These are phyloP conservation scores for Thermoascus crustaceus DNA, from an alignment of 2,329 filamentous ascomycete genomes.

Conservation along the genomic window DNA sequence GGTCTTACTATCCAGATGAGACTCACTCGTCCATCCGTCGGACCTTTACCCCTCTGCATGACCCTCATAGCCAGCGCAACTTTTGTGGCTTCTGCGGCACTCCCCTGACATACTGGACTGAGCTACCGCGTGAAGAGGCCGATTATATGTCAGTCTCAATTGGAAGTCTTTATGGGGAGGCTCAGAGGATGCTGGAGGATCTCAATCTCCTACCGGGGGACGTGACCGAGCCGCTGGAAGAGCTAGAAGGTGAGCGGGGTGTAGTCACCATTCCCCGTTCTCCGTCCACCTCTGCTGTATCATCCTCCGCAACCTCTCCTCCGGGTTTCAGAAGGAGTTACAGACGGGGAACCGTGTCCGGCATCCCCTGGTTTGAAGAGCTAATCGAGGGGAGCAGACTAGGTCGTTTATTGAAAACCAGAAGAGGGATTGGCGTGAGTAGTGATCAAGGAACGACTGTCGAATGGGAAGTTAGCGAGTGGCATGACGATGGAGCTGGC, in stretches of 20 bases:
- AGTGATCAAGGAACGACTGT: constrained; percentile 58
- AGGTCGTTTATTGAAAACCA: constrained; percentile 55
- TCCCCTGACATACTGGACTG: constrained; percentile 74
- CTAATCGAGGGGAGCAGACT: constrained; percentile 69
- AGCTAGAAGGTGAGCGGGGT: constrained; percentile 17
- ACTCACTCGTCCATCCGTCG: constrained; percentile 58
- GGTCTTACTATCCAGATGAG: constrained; percentile 72
- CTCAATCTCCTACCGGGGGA: constrained; percentile 60
- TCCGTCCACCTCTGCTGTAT: constrained; percentile 15
- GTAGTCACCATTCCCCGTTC: constrained; percentile 15
- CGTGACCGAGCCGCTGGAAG: constrained; percentile 21
- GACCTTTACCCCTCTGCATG: constrained; percentile 54
- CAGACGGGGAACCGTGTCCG: constrained; percentile 35
- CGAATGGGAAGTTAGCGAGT: constrained; percentile 81
- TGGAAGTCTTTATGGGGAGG: constrained; percentile 64
- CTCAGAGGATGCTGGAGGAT: constrained; percentile 65
- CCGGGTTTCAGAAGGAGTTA: constrained; percentile 25
- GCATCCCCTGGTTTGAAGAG: constrained; percentile 77
- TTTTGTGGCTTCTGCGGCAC: constrained; percentile 94
- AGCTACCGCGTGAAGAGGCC: constrained; percentile 60
- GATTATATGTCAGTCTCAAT: constrained; percentile 74
- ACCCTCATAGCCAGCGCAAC: constrained; percentile 56
- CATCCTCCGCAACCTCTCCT: constrained; percentile 10
- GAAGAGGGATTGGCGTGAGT: constrained; percentile 51
- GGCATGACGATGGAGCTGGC: constrained; percentile 41